A percentile compares a stretch with the other conserved stretches of the same genome.
Evolutionary conservation across 1,284 basidiomycete genomes (phyloP).

Genomic region (Rhodotorula sp.): DNA sequence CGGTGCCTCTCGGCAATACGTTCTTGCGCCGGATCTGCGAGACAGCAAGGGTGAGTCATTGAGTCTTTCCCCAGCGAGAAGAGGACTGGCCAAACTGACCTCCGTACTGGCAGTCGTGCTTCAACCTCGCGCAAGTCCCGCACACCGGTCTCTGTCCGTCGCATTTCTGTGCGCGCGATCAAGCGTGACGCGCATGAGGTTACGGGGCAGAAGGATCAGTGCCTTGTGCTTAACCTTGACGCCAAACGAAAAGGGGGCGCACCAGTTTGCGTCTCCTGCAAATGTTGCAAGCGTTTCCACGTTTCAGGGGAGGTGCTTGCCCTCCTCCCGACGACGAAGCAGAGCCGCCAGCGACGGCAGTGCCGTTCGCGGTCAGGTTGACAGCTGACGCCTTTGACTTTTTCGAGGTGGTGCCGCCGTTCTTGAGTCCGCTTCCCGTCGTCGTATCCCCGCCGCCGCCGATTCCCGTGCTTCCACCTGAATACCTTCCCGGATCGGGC

Average conservation of each 20-base stretch:
- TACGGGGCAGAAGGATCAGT: neutral
- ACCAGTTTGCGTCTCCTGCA: constrained; percentile 35
- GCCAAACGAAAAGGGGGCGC: neutral
- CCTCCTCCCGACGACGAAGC: too few species aligned
- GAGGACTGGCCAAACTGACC: constrained; percentile 3
- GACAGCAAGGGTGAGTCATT: too few species aligned
- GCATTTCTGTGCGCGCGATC: constrained; percentile 25
- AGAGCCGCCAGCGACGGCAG: too few species aligned
- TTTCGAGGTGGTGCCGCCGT: too few species aligned
- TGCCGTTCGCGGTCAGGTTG: too few species aligned
- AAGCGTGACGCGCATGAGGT: neutral
- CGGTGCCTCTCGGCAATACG: constrained; percentile 23
- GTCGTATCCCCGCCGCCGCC: too few species aligned
- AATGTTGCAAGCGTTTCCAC: constrained; percentile 27
- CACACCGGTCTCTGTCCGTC: constrained; percentile 30
- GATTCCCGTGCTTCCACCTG: too few species aligned
- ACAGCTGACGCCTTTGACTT: too few species aligned
- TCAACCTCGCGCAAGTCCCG: constrained; percentile 31
- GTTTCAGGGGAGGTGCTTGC: constrained; percentile 19
- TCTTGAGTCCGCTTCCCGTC: too few species aligned
- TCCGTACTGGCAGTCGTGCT: constrained; percentile 37
- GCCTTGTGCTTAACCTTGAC: too few species aligned
- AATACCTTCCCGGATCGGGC: too few species aligned
- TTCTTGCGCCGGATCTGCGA: constrained; percentile 31
- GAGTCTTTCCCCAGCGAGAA: too few species aligned